Evolutionary conservation across 768 basidiomycete species (phyloP).

Genomic region (Cubamyces lactineus): DNA sequence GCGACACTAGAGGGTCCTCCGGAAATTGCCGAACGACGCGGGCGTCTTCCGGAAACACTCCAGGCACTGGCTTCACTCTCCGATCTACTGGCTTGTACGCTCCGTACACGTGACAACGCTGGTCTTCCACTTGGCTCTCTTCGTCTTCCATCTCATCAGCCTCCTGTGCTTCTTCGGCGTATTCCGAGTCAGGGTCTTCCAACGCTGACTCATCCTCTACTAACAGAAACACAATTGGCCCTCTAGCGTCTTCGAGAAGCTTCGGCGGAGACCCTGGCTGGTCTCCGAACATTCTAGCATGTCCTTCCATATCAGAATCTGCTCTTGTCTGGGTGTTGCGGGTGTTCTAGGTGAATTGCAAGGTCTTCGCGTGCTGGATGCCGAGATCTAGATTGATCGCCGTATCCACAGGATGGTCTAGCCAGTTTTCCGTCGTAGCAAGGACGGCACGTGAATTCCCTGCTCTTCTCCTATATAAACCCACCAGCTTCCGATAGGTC

Average conservation of each 20-base stretch:
- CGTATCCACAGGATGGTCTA: neutral
- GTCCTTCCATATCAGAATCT: too few relatives aligned
- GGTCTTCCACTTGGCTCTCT: too few relatives aligned
- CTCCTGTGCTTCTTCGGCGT: too few relatives aligned
- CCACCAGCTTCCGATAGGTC: too few relatives aligned
- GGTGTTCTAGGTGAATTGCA: neutral
- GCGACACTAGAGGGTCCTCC: conserved; percentile 37
- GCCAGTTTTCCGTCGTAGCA: conserved; percentile 8
- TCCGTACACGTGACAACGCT: neutral
- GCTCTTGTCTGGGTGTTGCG: too few relatives aligned
- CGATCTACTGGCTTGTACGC: conserved; percentile 40
- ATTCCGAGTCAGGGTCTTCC: too few relatives aligned
- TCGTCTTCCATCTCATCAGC: too few relatives aligned
- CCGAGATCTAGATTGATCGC: too few relatives aligned
- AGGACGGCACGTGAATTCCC: neutral
- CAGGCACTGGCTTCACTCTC: conserved; percentile 37
- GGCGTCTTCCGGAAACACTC: conserved; percentile 36
- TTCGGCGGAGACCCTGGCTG: too few relatives aligned
- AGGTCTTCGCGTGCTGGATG: neutral
- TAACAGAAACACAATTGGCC: neutral
- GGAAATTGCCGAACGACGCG: conserved; percentile 37
- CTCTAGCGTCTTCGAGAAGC: too few relatives aligned
- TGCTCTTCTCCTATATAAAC: too few relatives aligned
- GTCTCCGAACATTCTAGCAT: too few relatives aligned
- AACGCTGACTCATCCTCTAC: neutral